These are phyloP conservation scores for Cucumis cinereus DNA, from an alignment of 306 rosid genomes.

Conservation along the genomic window DNA sequence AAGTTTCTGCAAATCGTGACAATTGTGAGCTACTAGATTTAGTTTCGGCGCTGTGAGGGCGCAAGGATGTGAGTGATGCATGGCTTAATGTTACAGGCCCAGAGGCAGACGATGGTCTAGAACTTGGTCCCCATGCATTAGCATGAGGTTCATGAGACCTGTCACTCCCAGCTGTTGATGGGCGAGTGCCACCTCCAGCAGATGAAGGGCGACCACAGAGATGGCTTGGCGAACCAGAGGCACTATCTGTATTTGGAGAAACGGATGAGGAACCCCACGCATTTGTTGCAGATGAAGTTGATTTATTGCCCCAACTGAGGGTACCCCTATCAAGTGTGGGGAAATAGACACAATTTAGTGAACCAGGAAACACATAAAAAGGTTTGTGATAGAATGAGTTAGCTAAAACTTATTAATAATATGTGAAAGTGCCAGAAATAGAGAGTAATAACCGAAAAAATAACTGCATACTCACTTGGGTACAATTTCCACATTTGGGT, in stretches of 20 bases:
- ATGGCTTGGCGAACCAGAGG: slow-evolving; percentile 63
- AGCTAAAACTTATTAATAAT: not conserved
- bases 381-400: not conserved
- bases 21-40: slow-evolving; percentile 94
- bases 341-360: not conserved
- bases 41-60: slow-evolving; percentile 96
- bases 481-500: slow-evolving; percentile 91
- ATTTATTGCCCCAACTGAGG: slow-evolving; percentile 85
- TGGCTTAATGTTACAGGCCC: slow-evolving; percentile 66
- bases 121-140: slow-evolving; percentile 65
- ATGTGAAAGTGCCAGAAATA: not conserved
- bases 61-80: slow-evolving; percentile 49
- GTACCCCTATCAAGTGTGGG: slow-evolving; percentile 54
- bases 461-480: slow-evolving; percentile 62
- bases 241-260: slow-evolving; percentile 76
- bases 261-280: slow-evolving; percentile 79
- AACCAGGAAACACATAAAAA: not conserved
- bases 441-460: not conserved
- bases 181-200: slow-evolving; percentile 86
- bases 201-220: slow-evolving; percentile 80
- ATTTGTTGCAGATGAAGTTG: slow-evolving; percentile 67
- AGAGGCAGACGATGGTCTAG: slow-evolving; percentile 95
- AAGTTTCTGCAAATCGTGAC: slow-evolving; percentile 83
- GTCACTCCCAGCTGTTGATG: slow-evolving; percentile 91
- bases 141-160: slow-evolving; percentile 49